Evolutionary conservation across 352 stramenopile species (phyloP).

Genomic region (Phytophthora ohioensis): DNA sequence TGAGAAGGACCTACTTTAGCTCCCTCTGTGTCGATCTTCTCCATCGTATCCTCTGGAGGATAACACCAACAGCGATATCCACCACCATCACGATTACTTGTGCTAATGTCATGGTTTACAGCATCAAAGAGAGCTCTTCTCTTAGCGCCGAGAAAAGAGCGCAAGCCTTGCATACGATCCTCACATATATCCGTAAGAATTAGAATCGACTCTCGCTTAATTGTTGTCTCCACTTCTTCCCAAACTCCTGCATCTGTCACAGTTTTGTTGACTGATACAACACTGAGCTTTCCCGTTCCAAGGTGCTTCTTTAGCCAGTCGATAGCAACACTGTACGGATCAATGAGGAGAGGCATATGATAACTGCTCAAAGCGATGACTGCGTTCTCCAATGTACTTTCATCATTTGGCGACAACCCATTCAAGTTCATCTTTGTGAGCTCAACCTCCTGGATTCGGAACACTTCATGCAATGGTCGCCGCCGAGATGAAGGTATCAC

Average conservation of each 20-base stretch:
- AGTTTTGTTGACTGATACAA: conserved; percentile 26
- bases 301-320: conserved; percentile 64
- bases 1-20: neutral
- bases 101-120: conserved; percentile 56
- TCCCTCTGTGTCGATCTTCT: neutral
- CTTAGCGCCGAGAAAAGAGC: conserved; percentile 58
- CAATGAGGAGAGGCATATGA: conserved; percentile 62
- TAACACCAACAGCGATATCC: conserved; percentile 56
- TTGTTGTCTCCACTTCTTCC: conserved; percentile 49
- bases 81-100: neutral
- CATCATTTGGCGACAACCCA: conserved; percentile 47
- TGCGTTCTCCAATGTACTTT: conserved; percentile 50
- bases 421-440: conserved; percentile 60
- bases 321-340: conserved; percentile 61
- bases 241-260: conserved; percentile 35
- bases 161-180: conserved; percentile 31
- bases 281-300: neutral
- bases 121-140: conserved; percentile 51
- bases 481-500: conserved; percentile 41
- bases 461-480: conserved; percentile 36
- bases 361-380: conserved; percentile 53
- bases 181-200: conserved; percentile 57
- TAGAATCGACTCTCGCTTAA: conserved; percentile 50
- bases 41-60: neutral
- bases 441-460: conserved; percentile 44